Evolutionary conservation across 768 basidiomycete species (phyloP).

Genomic region (Tricholoma flavovirens): DNA sequence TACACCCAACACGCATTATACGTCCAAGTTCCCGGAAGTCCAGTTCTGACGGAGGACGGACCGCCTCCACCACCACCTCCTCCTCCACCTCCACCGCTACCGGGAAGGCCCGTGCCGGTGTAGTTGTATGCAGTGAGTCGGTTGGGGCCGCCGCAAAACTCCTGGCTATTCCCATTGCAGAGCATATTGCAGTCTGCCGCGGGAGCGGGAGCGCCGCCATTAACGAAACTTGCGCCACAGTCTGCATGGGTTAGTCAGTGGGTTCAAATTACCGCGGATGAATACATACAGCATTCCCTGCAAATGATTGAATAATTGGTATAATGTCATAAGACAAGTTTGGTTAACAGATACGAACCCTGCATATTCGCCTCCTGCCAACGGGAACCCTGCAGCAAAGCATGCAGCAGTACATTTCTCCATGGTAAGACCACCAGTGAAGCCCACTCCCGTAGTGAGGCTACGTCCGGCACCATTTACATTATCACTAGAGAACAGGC

Average conservation of each 20-base stretch:
- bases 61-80: constrained; percentile 30
- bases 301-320: constrained; percentile 24
- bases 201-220: constrained; percentile 41
- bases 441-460: constrained; percentile 29
- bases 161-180: constrained; percentile 55
- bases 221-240: constrained; percentile 43
- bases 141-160: constrained; percentile 72
- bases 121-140: constrained; percentile 64
- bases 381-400: constrained; percentile 41
- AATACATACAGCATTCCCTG: constrained; percentile 50
- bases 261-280: constrained; percentile 5
- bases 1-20: constrained; percentile 67
- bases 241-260: constrained; percentile 25
- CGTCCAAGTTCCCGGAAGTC: constrained; percentile 51
- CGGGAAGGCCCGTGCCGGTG: constrained; percentile 52
- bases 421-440: constrained; percentile 42
- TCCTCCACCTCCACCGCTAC: no score
- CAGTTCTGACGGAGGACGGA: constrained; percentile 41
- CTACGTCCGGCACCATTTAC: constrained; percentile 37
- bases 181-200: constrained; percentile 60
- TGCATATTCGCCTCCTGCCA: constrained; percentile 37
- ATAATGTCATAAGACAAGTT: not conserved
- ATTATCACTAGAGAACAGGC: constrained; percentile 31
- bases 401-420: constrained; percentile 58
- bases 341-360: constrained; percentile 24